Conservation (phyloP, 2,329 filamentous ascomycete species). For the Fonsecaea multimorphosa region DNA sequence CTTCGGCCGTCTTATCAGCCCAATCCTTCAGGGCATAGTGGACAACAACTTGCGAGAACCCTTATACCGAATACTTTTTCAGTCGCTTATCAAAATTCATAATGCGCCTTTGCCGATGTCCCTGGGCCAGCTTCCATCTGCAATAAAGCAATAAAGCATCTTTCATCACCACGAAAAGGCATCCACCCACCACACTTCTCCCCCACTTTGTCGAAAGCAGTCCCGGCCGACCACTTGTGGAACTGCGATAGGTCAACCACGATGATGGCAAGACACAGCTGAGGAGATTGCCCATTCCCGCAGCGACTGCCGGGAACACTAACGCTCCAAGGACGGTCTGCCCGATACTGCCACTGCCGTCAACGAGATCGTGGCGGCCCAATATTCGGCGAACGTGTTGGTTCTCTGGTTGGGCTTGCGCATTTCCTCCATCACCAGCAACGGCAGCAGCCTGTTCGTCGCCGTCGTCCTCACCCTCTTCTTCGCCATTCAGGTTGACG, state of each 20-base stretch:
- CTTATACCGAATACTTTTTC: slow-evolving; percentile 43
- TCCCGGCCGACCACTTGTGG: slow-evolving; percentile 60
- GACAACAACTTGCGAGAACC: background rate
- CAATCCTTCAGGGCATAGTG: background rate
- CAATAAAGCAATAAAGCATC: slow-evolving; percentile 68
- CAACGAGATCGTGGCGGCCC: slow-evolving; percentile 56
- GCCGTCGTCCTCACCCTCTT: slow-evolving; percentile 49
- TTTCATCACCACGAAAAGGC: slow-evolving; percentile 84
- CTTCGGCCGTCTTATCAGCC: background rate
- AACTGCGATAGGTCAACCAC: slow-evolving; percentile 62
- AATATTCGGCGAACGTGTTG: slow-evolving; percentile 43
- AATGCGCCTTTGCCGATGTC: slow-evolving; percentile 54
- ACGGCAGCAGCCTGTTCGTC: slow-evolving; percentile 35
- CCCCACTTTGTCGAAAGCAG: slow-evolving; percentile 87
- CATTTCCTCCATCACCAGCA: slow-evolving; percentile 37
- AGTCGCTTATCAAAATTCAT: slow-evolving; percentile 54
- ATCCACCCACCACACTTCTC: slow-evolving; percentile 84
- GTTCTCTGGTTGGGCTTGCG: slow-evolving; percentile 19
- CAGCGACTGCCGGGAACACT: slow-evolving; percentile 81
- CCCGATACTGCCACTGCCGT: slow-evolving; percentile 62
- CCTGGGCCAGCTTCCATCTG: slow-evolving; percentile 56
- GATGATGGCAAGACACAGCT: slow-evolving; percentile 69
- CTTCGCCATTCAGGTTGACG: slow-evolving; percentile 56
- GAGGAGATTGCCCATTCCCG: slow-evolving; percentile 76
- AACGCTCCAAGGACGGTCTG: slow-evolving; percentile 71